Conservation (phyloP, 2,329 filamentous ascomycete genomes). For the Beauveria medogensis region DNA sequence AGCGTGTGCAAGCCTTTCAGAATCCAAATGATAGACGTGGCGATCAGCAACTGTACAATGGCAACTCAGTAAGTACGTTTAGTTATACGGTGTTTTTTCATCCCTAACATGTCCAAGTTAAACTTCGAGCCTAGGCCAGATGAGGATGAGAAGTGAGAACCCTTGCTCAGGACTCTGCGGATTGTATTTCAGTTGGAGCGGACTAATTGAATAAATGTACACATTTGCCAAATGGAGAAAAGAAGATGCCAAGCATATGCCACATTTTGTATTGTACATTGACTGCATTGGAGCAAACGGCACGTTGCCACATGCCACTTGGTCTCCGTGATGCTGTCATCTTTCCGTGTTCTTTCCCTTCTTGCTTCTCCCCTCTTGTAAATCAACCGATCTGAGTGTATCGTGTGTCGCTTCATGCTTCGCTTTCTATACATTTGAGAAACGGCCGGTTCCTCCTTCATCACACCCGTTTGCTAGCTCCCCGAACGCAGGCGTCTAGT, state of each 20-base stretch:
- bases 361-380: not conserved
- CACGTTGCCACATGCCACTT: not conserved
- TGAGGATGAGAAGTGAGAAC: constrained; percentile 38
- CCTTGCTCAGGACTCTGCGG: not conserved
- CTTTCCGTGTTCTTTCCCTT: not conserved
- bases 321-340: not conserved
- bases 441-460: not conserved
- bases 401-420: constrained; percentile 4
- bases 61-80: constrained; percentile 64
- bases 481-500: constrained; percentile 38
- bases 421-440: not conserved
- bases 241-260: constrained; percentile 13
- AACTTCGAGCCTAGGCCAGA: constrained; percentile 62
- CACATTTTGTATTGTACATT: not conserved
- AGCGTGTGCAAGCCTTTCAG: constrained; percentile 12
- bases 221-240: constrained; percentile 15
- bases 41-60: constrained; percentile 76
- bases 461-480: not conserved
- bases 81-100: not conserved
- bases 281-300: not conserved
- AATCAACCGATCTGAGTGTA: not conserved
- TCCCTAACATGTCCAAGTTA: constrained; percentile 37
- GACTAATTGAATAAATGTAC: constrained; percentile 14
- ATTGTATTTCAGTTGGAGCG: constrained; percentile 7
- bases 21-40: constrained; percentile 40